Base-by-base conservation (phyloP, 768 basidiomycete species). In the Boletus patriciae region DNA sequence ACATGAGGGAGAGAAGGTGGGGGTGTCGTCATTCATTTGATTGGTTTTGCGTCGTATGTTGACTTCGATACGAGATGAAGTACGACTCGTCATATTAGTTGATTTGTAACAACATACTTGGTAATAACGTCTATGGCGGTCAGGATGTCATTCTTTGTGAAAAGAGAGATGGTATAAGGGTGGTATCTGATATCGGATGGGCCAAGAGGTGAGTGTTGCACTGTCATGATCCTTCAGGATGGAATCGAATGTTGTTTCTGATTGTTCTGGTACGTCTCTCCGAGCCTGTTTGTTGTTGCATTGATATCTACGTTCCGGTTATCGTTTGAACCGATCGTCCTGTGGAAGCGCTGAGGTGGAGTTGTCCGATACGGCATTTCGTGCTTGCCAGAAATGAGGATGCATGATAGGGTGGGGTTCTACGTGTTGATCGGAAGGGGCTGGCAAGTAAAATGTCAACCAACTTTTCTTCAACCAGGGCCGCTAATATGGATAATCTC, bases 91-190 rank as follows among this genome's bases (percentile, higher is more conserved):
- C 5, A 9, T 10, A 8, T 43, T 11, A 9, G 45, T 62, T 37
- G 56, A 54, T 59, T 59, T 59, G 61, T 62, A 59, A 44, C 41
- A 33, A 44, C 41, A 27, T 51, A 40, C 38, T 11, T 19, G n/a
- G n/a, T 40, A 19, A 18, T n/a, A n/a, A 40, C 10, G n/a, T 40
- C 18, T 40, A 6, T 16, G 34, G 34, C 76, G 1, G 79, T 80
- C 48, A 76, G 72, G 59, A 79, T 72, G 55, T 81, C 80, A 13
- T 78, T 77, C 60, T 75, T 76, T 21, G 74, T 76, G 69, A 80
- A 80, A 41, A 78, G 71, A 55, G 71, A 76, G 15, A 69, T 13
- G 10, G 66, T 71, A 40, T 65, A 68, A 16, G 71, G 50, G 31
- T 69, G 60, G 40, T 62, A 68, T 33, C 6, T 18, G 29, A 66